A percentile compares a stretch with the other conserved stretches of the same genome.
These are phyloP conservation scores for Exidia glandulosa DNA, from an alignment of 768 basidiomycete species.

Conservation along the genomic window DNA sequence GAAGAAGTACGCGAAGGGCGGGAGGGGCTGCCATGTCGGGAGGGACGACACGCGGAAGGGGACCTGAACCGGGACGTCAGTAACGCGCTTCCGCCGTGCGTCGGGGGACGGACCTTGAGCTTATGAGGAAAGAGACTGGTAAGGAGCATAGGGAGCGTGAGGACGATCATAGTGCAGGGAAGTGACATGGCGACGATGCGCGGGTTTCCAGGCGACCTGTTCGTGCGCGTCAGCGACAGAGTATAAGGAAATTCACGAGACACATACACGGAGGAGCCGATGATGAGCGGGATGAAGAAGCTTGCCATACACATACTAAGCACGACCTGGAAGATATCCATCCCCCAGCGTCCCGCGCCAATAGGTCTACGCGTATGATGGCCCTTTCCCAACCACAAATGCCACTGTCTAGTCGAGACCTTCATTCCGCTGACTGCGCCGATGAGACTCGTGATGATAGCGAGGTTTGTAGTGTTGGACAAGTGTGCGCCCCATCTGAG, in stretches of 20 bases:
- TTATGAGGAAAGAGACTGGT: conserved; percentile 16
- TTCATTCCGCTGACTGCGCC: conserved; percentile 21
- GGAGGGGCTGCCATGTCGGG: conserved; percentile 15
- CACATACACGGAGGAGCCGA: conserved; percentile 20
- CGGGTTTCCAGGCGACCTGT: conserved; percentile 15
- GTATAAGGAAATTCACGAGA: neutral
- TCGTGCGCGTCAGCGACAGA: neutral
- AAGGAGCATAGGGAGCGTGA: conserved; percentile 18
- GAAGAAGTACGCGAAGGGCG: conserved; percentile 18
- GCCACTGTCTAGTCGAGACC: conserved; percentile 15
- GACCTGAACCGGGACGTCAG: too few species aligned
- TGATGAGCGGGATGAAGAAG: conserved; percentile 19
- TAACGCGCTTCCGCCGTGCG: too few species aligned
- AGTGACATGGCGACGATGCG: conserved; percentile 19
- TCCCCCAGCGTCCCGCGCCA: conserved; percentile 17
- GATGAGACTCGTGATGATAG: conserved; percentile 21
- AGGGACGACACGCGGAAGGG: conserved; percentile 21
- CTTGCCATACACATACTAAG: conserved; percentile 13
- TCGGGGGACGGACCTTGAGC: too few species aligned
- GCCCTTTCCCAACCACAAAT: conserved; percentile 14
- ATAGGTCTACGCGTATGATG: conserved; percentile 16
- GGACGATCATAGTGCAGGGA: conserved; percentile 17
- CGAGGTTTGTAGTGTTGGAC: conserved; percentile 18
- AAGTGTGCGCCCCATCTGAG: conserved; percentile 21
- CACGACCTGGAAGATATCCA: conserved; percentile 18